A percentile compares a stretch with the other conserved stretches of the same genome.
phyloP scores from a whole-genome alignment of 2,329 filamentous ascomycete species.

The Calonectria multiphialidica region DNA sequence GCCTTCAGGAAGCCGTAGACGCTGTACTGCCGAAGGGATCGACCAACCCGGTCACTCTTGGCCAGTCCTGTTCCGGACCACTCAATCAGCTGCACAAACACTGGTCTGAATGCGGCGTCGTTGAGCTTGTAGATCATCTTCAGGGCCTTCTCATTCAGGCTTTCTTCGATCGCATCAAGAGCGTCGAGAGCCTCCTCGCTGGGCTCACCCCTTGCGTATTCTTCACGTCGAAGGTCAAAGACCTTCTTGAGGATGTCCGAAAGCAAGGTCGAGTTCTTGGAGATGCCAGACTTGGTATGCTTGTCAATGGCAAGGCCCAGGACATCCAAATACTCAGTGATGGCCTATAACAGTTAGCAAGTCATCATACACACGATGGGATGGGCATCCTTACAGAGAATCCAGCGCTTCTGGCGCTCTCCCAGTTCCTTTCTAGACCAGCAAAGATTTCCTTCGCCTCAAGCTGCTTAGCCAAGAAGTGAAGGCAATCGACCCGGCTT shows the following conservation, averaged over 20 bases:
- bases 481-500: constrained; percentile 76
- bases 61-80: constrained; percentile 76
- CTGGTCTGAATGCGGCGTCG: constrained; percentile 90
- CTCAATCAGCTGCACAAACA: constrained; percentile 88
- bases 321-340: constrained; percentile 76
- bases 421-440: constrained; percentile 80
- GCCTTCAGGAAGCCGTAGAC: constrained; percentile 84
- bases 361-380: not conserved
- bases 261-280: constrained; percentile 79
- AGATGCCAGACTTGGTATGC: constrained; percentile 82
- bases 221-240: constrained; percentile 75
- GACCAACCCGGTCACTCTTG: constrained; percentile 71
- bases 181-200: constrained; percentile 58
- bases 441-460: constrained; percentile 82
- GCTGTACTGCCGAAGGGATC: constrained; percentile 75
- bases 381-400: constrained; percentile 64
- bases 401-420: constrained; percentile 71
- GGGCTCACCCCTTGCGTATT: constrained; percentile 60
- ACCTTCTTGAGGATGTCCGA: constrained; percentile 71
- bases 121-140: constrained; percentile 98
- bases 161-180: constrained; percentile 71
- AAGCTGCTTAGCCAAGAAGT: constrained; percentile 81
- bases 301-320: constrained; percentile 80
- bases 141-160: constrained; percentile 78
- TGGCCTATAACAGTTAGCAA: constrained; percentile 63